Conservation (phyloP, 2,329 filamentous ascomycete species). For the Pseudopithomyces chartarum region DNA sequence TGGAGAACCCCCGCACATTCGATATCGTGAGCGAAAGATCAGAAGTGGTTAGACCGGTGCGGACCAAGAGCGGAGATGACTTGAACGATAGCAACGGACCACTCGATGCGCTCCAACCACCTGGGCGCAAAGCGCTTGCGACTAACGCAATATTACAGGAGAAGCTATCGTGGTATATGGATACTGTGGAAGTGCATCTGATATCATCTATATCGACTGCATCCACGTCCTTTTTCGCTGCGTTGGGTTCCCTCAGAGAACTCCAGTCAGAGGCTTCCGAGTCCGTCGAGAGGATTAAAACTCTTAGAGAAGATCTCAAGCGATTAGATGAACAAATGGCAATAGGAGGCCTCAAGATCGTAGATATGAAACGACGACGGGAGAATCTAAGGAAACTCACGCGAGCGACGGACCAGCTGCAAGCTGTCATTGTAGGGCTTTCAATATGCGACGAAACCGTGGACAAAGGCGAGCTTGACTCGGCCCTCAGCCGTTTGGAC, state of each 20-base stretch:
- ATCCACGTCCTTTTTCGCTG: conserved; percentile 94
- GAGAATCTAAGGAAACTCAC: conserved; percentile 85
- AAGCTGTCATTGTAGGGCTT: conserved; percentile 76
- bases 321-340: conserved; percentile 87
- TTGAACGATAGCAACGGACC: conserved; percentile 62
- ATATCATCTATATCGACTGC: conserved; percentile 96
- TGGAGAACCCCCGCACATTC: conserved; percentile 95
- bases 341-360: conserved; percentile 79
- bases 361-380: conserved; percentile 78
- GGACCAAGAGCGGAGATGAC: conserved; percentile 55
- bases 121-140: conserved; percentile 79
- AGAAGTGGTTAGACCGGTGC: conserved; percentile 79
- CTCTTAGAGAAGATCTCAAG: conserved; percentile 76
- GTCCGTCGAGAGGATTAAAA: conserved; percentile 85
- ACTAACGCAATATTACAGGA: conserved; percentile 98
- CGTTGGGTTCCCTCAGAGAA: conserved; percentile 86
- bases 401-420: conserved; percentile 81
- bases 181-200: conserved; percentile 95
- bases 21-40: conserved; percentile 96
- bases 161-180: conserved; percentile 99
- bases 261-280: conserved; percentile 90
- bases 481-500: conserved; percentile 78
- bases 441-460: conserved; percentile 79
- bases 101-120: conserved; percentile 59
- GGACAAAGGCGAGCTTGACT: conserved; percentile 80